A percentile compares a stretch with the other conserved stretches of the same genome.
These are phyloP conservation scores for Lactarius hengduanensis DNA, from an alignment of 768 basidiomycete genomes.

Conservation along the genomic window DNA sequence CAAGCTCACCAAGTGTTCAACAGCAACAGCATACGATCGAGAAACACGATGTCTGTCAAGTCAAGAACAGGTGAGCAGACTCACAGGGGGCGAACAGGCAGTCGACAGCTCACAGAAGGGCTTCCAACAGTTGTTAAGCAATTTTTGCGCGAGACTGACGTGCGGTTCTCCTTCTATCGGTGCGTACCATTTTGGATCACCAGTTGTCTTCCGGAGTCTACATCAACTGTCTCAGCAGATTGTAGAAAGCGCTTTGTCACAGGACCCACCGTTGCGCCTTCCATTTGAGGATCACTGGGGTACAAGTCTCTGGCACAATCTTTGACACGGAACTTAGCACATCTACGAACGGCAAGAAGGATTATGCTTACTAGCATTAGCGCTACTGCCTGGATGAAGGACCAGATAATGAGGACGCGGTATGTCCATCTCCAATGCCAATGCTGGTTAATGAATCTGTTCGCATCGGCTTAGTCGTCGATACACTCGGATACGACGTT, in stretches of 20 bases:
- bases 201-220: conserved; percentile 56
- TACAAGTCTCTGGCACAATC: conserved; percentile 73
- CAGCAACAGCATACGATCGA: conserved; percentile 74
- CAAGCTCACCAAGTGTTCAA: conserved; percentile 60
- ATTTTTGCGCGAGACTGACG: conserved; percentile 44
- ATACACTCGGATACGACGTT: background rate
- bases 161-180: conserved; percentile 52
- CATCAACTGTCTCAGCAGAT: background rate
- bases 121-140: conserved; percentile 59
- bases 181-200: conserved; percentile 53
- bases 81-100: background rate
- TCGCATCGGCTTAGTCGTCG: background rate
- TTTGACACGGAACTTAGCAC: conserved; percentile 30
- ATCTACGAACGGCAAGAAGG: too few relatives aligned
- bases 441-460: conserved; percentile 40
- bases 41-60: conserved; percentile 53
- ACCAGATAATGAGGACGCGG: conserved; percentile 69
- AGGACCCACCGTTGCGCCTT: conserved; percentile 55
- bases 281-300: conserved; percentile 54
- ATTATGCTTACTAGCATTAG: conserved; percentile 48
- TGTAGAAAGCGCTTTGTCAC: background rate
- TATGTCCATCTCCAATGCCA: conserved; percentile 77
- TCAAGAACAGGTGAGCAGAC: conserved; percentile 5
- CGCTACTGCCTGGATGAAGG: conserved; percentile 49
- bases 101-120: conserved; percentile 61